A percentile compares a stretch with the other conserved stretches of the same genome.
These are phyloP conservation scores for Botrytis paeoniae DNA, from an alignment of 2,329 filamentous ascomycete genomes.

Conservation along the genomic window DNA sequence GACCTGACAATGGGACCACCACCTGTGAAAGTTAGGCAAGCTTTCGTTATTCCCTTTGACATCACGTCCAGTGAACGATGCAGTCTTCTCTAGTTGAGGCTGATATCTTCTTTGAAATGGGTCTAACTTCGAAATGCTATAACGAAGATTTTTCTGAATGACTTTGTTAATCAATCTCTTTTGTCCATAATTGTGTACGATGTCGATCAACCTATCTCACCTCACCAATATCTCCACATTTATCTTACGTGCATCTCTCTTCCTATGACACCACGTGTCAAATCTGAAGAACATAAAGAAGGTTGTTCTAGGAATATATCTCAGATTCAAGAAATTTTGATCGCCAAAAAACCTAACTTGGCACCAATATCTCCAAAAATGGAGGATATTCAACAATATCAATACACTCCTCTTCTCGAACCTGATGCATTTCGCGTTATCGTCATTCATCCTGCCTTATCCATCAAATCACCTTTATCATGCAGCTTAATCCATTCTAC, in stretches of 20 bases:
- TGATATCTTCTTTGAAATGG: not conserved
- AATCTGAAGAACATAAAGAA: too few species aligned
- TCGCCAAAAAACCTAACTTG: too few species aligned
- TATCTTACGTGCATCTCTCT: too few species aligned
- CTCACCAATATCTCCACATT: too few species aligned
- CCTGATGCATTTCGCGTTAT: not conserved
- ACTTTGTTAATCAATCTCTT: too few species aligned
- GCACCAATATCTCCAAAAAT: not conserved
- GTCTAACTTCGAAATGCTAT: too few species aligned
- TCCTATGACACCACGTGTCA: too few species aligned
- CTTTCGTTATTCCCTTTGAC: not conserved
- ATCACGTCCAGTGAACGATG: not conserved
- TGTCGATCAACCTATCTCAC: too few species aligned
- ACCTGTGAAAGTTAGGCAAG: not conserved
- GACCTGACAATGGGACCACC: not conserved
- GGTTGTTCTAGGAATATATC: too few species aligned
- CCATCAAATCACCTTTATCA: not conserved
- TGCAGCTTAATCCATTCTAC: not conserved
- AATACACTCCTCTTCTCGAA: not conserved
- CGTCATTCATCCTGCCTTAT: not conserved
- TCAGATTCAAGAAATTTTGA: too few species aligned
- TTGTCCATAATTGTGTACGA: too few species aligned
- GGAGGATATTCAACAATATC: not conserved
- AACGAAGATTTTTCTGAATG: too few species aligned
- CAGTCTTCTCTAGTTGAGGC: not conserved